phyloP scores from a whole-genome alignment of 768 basidiomycete genomes.

The Russula lepida region DNA sequence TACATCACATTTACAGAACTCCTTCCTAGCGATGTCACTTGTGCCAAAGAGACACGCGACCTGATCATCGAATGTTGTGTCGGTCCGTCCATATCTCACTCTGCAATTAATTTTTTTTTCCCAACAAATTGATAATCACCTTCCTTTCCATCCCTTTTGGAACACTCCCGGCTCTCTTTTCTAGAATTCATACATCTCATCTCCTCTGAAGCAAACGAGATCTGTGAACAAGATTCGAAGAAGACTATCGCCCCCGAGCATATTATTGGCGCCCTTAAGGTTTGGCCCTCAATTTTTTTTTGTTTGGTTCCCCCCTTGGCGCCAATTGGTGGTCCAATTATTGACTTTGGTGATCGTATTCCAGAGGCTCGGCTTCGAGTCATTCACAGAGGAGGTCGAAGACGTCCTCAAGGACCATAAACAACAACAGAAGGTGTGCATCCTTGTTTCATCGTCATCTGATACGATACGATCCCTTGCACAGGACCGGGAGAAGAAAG shows the following conservation, averaged over 20 bases:
- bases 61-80: conserved; percentile 98
- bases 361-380: conserved; percentile 88
- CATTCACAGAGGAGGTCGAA: conserved; percentile 83
- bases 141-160: neutral
- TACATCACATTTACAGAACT: conserved; percentile 49
- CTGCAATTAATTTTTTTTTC: conserved; percentile 1
- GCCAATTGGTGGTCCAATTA: neutral
- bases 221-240: conserved; percentile 96
- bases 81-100: conserved; percentile 51
- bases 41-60: conserved; percentile 95
- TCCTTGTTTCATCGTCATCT: neutral
- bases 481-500: conserved; percentile 87
- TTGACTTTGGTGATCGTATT: neutral
- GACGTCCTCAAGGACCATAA: conserved; percentile 95
- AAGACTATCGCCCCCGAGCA: conserved; percentile 99
- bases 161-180: conserved; percentile 1
- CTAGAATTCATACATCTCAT: conserved; percentile 97
- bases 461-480: conserved; percentile 11
- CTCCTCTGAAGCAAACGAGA: conserved; percentile 95
- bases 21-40: conserved; percentile 77
- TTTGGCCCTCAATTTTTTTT: conserved; percentile 29
- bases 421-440: conserved; percentile 80
- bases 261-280: conserved; percentile 86
- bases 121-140: neutral
- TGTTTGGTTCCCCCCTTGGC: neutral